Conservation (phyloP, 352 stramenopile genomes). For the Phytophthora ramorum region DNA sequence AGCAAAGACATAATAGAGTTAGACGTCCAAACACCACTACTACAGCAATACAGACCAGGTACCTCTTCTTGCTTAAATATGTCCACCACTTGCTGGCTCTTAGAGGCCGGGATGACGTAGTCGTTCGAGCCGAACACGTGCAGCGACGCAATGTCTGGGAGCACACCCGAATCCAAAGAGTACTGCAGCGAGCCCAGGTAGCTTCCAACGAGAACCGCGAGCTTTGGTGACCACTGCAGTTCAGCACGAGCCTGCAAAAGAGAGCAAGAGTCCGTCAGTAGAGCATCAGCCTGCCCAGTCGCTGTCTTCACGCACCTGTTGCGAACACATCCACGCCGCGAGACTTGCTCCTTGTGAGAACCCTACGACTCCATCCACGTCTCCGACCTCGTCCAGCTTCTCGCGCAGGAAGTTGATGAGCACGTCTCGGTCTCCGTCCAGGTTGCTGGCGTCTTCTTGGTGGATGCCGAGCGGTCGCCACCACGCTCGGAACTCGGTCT, state of each 20-base stretch:
- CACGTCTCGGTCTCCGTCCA: constrained; percentile 61
- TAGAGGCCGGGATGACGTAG: constrained; percentile 75
- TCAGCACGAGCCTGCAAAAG: constrained; percentile 49
- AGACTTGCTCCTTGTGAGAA: constrained; percentile 87
- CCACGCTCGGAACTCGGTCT: constrained; percentile 76
- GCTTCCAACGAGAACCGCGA: constrained; percentile 79
- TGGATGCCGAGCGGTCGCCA: constrained; percentile 68
- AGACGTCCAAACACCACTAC: background rate
- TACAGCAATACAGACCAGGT: constrained; percentile 4
- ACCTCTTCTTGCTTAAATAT: constrained; percentile 69
- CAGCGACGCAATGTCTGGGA: constrained; percentile 62
- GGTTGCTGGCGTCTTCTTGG: constrained; percentile 48
- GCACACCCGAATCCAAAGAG: constrained; percentile 55
- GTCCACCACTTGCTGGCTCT: constrained; percentile 74
- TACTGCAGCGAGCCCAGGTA: constrained; percentile 74
- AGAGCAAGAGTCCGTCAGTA: constrained; percentile 10
- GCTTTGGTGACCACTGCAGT: constrained; percentile 71
- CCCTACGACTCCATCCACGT: constrained; percentile 80
- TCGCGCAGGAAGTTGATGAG: constrained; percentile 65
- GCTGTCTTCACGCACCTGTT: constrained; percentile 43
- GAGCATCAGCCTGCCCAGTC: background rate
- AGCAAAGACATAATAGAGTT: constrained; percentile 3
- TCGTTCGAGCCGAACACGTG: constrained; percentile 85
- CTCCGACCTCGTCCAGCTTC: constrained; percentile 62
- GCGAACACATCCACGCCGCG: constrained; percentile 82